Conservation (phyloP, 805 yeast species). For the Pichia rugopelliculosa region DNA sequence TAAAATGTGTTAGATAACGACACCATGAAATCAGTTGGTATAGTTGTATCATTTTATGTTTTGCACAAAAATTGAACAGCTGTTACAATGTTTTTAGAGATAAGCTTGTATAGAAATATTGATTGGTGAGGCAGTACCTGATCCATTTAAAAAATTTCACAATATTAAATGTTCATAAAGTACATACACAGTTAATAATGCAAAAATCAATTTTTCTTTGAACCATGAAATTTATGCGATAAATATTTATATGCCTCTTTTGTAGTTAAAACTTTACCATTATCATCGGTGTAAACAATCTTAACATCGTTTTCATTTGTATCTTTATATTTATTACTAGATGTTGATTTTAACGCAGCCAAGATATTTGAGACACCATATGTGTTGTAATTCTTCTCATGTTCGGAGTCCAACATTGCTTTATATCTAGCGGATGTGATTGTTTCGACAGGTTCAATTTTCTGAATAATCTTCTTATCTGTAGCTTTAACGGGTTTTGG, state of each 20-base stretch:
- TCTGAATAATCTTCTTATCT: neutral
- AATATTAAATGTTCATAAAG: no score
- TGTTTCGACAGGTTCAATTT: conserved; percentile 12
- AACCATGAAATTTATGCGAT: conserved; percentile 75
- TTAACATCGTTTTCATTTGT: conserved; percentile 28
- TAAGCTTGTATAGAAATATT: no score
- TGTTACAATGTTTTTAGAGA: no score
- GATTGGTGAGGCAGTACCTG: no score
- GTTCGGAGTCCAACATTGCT: conserved; percentile 2
- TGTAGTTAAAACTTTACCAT: conserved; percentile 49
- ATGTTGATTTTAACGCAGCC: neutral
- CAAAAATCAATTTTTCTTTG: conserved; percentile 14
- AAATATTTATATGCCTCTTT: conserved; percentile 73
- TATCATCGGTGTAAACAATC: conserved; percentile 55
- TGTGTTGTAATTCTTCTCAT: neutral
- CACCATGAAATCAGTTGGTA: no score
- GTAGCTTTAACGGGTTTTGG: neutral
- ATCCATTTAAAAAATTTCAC: no score
- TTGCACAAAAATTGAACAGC: no score
- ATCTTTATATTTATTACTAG: neutral
- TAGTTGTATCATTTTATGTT: no score
- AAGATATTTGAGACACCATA: conserved; percentile 7
- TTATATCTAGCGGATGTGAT: conserved; percentile 20
- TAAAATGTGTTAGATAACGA: no score
- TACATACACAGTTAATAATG: no score